These are phyloP conservation scores for Neckera pumila DNA, from an alignment of 225 moss, liverwort and hornwort species.

Conservation along the genomic window DNA sequence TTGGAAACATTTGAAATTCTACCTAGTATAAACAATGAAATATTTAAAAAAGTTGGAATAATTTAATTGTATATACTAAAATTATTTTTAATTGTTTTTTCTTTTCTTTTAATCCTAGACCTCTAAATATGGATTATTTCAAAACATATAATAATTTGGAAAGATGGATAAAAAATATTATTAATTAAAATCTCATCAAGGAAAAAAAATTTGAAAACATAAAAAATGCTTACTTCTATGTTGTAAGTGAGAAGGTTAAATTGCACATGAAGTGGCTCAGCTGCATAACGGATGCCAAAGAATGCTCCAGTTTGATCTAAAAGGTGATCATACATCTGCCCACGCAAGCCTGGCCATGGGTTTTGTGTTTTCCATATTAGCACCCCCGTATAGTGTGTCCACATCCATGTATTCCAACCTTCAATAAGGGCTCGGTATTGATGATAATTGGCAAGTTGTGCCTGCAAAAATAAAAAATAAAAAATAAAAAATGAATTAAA, in stretches of 20 bases:
- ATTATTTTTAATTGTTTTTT: no score
- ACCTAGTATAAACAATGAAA: background rate
- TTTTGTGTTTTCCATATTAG: constrained; percentile 90
- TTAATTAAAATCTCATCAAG: background rate
- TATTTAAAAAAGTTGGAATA: no score
- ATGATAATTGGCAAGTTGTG: constrained; percentile 72
- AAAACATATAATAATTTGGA: background rate
- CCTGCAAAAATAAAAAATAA: constrained; percentile 7
- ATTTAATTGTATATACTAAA: no score
- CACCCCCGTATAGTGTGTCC: constrained; percentile 74
- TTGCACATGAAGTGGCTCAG: constrained; percentile 75
- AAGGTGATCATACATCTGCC: constrained; percentile 82
- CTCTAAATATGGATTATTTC: background rate
- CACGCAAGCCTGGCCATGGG: constrained; percentile 80
- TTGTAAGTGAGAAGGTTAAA: constrained; percentile 48
- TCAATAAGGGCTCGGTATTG: constrained; percentile 74
- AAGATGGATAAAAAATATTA: no score
- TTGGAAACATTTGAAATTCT: background rate
- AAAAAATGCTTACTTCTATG: constrained; percentile 21
- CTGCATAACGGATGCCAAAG: constrained; percentile 59
- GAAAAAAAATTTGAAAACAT: no score
- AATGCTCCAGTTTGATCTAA: constrained; percentile 72
- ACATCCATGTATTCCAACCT: constrained; percentile 95
- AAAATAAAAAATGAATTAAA: background rate
- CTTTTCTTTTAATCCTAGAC: no score